Percentiles rank a stretch among this genome's conserved stretches.
These are phyloP conservation scores for Ustilago sp. DNA, from an alignment of 1,284 basidiomycete genomes.

Conservation along the genomic window DNA sequence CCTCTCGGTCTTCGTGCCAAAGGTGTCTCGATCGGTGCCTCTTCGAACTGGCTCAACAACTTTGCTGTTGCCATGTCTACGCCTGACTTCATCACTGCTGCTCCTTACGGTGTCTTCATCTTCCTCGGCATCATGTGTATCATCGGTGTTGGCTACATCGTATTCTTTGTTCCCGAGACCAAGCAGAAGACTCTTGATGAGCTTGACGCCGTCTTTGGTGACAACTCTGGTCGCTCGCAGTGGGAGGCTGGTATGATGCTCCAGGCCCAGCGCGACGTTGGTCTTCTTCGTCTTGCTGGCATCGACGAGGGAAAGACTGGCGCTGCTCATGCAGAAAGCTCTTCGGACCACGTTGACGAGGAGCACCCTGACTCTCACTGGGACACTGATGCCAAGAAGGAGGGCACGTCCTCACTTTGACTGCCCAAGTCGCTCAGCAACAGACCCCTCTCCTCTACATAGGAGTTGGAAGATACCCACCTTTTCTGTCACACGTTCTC, in stretches of 20 bases:
- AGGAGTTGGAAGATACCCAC: constrained; percentile 13
- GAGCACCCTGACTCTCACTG: constrained; percentile 24
- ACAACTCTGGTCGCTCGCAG: constrained; percentile 50
- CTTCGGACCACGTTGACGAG: constrained; percentile 40
- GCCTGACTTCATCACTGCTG: constrained; percentile 46
- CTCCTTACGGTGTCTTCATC: constrained; percentile 47
- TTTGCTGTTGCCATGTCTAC: constrained; percentile 44
- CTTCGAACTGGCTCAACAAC: constrained; percentile 34
- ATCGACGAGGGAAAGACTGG: constrained; percentile 45
- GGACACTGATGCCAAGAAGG: constrained; percentile 23
- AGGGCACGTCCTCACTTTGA: constrained; percentile 29
- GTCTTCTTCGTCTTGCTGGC: constrained; percentile 50
- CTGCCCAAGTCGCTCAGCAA: constrained; percentile 7
- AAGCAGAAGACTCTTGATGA: constrained; percentile 35
- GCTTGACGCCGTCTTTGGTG: constrained; percentile 44
- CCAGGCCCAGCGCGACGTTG: constrained; percentile 51
- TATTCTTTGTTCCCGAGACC: constrained; percentile 49
- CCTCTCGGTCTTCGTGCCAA: constrained; percentile 38
- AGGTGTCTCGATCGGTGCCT: constrained; percentile 33
- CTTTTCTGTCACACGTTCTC: not conserved
- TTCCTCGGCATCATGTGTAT: constrained; percentile 41
- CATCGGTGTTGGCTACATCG: constrained; percentile 8
- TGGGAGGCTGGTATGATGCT: constrained; percentile 51
- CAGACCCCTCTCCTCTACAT: not conserved
- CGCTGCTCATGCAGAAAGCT: constrained; percentile 17